phyloP scores from a whole-genome alignment of 495 filamentous ascomycete species.

The Daldinia loculata region DNA sequence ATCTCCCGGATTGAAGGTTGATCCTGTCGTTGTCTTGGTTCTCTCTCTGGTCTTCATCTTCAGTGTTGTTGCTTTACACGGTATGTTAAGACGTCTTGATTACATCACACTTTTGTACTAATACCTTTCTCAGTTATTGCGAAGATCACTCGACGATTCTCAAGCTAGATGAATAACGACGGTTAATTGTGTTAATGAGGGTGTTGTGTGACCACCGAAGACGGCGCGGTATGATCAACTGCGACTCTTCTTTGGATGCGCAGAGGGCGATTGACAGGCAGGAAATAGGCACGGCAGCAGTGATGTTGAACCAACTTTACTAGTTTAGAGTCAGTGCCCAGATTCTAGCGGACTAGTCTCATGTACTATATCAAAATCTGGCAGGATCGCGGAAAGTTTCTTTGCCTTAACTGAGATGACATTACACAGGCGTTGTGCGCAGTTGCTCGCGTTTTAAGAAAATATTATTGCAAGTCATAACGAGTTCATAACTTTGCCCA shows the following conservation, averaged over 20 bases:
- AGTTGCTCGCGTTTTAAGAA: slow-evolving; percentile 7
- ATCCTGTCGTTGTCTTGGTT: slow-evolving; percentile 95
- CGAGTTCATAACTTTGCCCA: not conserved
- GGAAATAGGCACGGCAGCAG: slow-evolving; percentile 23
- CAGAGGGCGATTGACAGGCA: slow-evolving; percentile 5
- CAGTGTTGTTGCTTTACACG: slow-evolving; percentile 95
- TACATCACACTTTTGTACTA: slow-evolving; percentile 5
- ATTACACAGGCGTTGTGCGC: slow-evolving; percentile 20
- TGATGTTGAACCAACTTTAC: slow-evolving; percentile 7
- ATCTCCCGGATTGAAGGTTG: slow-evolving; percentile 93
- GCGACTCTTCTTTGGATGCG: slow-evolving; percentile 27
- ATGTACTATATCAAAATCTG: slow-evolving; percentile 40
- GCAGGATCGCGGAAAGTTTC: slow-evolving; percentile 31
- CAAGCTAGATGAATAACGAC: slow-evolving; percentile 57
- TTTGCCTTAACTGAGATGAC: slow-evolving; percentile 26
- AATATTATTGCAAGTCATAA: not conserved
- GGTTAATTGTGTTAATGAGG: slow-evolving; percentile 13
- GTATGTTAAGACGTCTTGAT: slow-evolving; percentile 72
- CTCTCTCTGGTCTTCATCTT: slow-evolving; percentile 97
- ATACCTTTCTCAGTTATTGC: slow-evolving; percentile 77
- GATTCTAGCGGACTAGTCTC: slow-evolving; percentile 18
- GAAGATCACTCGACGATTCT: slow-evolving; percentile 93
- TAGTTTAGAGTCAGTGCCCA: slow-evolving; percentile 12
- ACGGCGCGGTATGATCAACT: slow-evolving; percentile 39
- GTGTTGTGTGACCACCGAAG: slow-evolving; percentile 5